Base-by-base conservation (phyloP, 768 basidiomycete genomes). In the Rhizopogon vesiculosus region DNA sequence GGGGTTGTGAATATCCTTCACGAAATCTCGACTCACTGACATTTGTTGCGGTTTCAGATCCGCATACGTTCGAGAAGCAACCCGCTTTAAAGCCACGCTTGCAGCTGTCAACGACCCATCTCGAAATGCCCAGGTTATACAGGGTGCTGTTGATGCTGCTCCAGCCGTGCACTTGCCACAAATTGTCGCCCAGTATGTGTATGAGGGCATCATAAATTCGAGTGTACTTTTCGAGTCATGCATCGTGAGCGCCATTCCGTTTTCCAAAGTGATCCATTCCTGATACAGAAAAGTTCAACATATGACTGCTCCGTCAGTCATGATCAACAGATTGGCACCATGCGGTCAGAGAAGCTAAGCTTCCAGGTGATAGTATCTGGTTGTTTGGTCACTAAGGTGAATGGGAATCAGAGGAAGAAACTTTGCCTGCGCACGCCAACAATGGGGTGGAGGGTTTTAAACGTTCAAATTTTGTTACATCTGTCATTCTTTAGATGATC, bases 1-100 rank as follows among this genome's bases (percentile, higher is more conserved):
- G 53, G 18, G 16, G 7, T n/a, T 5, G 19, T 5, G 5, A 18
- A 6, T 18, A 3, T 28, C 2, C 16, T 22, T 15, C 12, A 29
- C 2, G 16, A 2, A 19, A 16, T 42, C 52, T 7, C 51, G 12
- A 12, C 10, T 49, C 19, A 33, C 44, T 22, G 33, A 59, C 8
- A 42, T 42, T 22, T 25, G 28, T 19, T 25, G 13, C 13, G 2
- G 35, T 42, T 28, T 39, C 6, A 65, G 66, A 39, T 33, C 60
- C 18, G 54, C 54, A 15, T 68, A 67, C 41, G 60, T 67, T 16
- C 43, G 62, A 40, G 66, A 67, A 54, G 66, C 66, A 7, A 57
- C 62, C 16, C 63, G 66, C n/a, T 67, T 65, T 59, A 65, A 62
- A 42, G n/a, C 43, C n/a, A 65, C 56, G 2, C 42, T 48, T 54